Base-by-base conservation (phyloP, 108 stramenopile species). In the Skeletonema tropicum region DNA sequence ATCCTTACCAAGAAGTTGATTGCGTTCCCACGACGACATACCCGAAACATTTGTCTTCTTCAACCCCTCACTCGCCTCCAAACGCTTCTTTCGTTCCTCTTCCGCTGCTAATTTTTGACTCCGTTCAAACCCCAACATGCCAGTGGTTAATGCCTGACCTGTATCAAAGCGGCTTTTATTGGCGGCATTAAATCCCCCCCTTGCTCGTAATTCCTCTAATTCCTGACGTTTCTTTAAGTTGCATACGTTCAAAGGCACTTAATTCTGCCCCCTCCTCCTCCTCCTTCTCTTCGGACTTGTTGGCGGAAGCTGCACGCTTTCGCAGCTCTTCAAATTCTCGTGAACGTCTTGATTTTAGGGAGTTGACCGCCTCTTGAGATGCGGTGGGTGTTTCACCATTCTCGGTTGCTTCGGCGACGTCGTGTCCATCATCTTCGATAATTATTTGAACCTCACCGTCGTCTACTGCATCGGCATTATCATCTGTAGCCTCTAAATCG, bases 251-350 rank as follows among this genome's bases (percentile, higher is more conserved):
- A 23, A 25, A 55, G 9, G 52, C 52, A 55, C 21, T 55, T 9
- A 55, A 23, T 55, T 55, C 52, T 7, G 8, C 52, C 7, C 52
- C 52, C 10, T 23, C 52, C 52, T 55, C 52, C 23, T 55, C 52
- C 7, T 23, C 52, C 10, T 23, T 23, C 52, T 55, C 52, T 23
- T 55, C 52, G 5, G 23, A 23, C 9, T 55, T 55, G 23, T 68
- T 68, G n/a, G 52, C 67, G 9, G 36, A 45, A 2, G 79, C 79
- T 33, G 58, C 62, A 6, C 71, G 69, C 2, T 64, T 73, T 3
- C 73, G 80, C 32, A 81, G 61, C 60, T 81, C 64, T 60, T 81
- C 67, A 31, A 81, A 68, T 74, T 81, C 80, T 36, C 32, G 30
- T 4, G 59, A 57, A 15, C 69, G 57, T 14, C 26, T 70, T 6